A percentile compares a stretch with the other conserved stretches of the same genome.
Conservation (phyloP, 2,329 filamentous ascomycete genomes). For the Epichloe glyceriae region DNA sequence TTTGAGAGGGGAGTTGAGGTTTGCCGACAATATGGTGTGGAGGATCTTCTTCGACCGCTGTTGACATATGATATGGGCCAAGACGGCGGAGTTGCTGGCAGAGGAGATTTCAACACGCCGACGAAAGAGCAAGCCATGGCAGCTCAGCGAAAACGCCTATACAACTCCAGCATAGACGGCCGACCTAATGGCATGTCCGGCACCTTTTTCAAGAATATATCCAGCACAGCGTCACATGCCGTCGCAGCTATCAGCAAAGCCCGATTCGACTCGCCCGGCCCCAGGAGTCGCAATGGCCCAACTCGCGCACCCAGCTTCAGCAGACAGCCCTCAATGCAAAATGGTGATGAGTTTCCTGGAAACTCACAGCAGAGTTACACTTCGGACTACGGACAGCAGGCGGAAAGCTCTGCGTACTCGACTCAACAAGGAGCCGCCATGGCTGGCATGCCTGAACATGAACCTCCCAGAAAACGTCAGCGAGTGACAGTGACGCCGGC, state of each 20-base stretch:
- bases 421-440: constrained; percentile 38
- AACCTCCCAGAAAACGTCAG: constrained; percentile 74
- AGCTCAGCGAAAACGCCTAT: constrained; percentile 82
- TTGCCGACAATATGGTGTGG: constrained; percentile 67
- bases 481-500: constrained; percentile 42
- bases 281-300: constrained; percentile 50
- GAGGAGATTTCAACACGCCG: constrained; percentile 75
- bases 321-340: constrained; percentile 59
- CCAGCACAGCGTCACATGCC: constrained; percentile 79
- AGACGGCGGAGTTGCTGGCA: constrained; percentile 58
- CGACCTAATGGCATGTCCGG: constrained; percentile 57
- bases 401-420: constrained; percentile 53
- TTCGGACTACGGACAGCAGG: constrained; percentile 62
- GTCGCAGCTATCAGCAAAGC: constrained; percentile 96
- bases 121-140: constrained; percentile 99
- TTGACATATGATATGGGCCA: constrained; percentile 71
- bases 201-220: constrained; percentile 97
- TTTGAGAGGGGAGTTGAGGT: constrained; percentile 88
- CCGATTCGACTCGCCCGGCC: constrained; percentile 75
- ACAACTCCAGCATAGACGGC: constrained; percentile 55
- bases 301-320: constrained; percentile 57
- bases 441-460: constrained; percentile 39
- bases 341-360: constrained; percentile 51
- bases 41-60: constrained; percentile 61
- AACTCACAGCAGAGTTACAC: constrained; percentile 76